A percentile compares a stretch with the other conserved stretches of the same genome.
Evolutionary conservation across 768 basidiomycete genomes (phyloP).

Genomic region (Mycena latifolia): DNA sequence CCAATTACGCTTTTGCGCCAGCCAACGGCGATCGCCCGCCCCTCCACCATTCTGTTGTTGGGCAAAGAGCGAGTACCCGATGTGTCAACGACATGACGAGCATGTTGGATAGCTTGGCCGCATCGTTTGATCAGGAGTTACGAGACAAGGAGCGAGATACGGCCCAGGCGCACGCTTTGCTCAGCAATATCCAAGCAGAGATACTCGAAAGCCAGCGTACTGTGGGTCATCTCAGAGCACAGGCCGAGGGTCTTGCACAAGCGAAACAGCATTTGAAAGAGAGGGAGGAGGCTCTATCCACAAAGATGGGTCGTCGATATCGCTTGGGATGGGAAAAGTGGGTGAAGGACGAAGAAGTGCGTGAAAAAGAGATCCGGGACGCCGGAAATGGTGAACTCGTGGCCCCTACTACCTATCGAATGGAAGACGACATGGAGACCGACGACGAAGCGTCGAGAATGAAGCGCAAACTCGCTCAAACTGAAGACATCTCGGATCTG

Average conservation of each 20-base stretch:
- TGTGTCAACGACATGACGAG: constrained; percentile 87
- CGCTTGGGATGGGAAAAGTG: constrained; percentile 94
- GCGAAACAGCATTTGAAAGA: constrained; percentile 69
- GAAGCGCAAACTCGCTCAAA: constrained; percentile 63
- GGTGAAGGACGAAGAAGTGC: constrained; percentile 85
- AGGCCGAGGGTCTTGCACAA: constrained; percentile 75
- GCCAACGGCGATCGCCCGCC: constrained; percentile 75
- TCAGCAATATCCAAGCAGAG: constrained; percentile 90
- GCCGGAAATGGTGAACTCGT: constrained; percentile 69
- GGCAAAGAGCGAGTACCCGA: constrained; percentile 87
- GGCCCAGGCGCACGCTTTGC: constrained; percentile 87
- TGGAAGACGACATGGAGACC: constrained; percentile 60
- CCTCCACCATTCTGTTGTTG: constrained; percentile 87
- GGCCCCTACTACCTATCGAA: constrained; percentile 57
- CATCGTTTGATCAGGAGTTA: constrained; percentile 93
- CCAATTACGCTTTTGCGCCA: constrained; percentile 59
- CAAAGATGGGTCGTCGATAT: constrained; percentile 86
- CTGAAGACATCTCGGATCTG: constrained; percentile 77
- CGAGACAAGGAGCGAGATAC: constrained; percentile 93
- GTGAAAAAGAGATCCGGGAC: constrained; percentile 78
- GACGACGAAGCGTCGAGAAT: constrained; percentile 64
- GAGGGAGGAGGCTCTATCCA: constrained; percentile 73
- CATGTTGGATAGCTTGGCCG: constrained; percentile 90
- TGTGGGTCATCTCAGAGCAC: constrained; percentile 74
- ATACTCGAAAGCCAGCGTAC: constrained; percentile 87